phyloP scores from a whole-genome alignment of 2,329 filamentous ascomycete genomes.

The Botrytis galanthina region DNA sequence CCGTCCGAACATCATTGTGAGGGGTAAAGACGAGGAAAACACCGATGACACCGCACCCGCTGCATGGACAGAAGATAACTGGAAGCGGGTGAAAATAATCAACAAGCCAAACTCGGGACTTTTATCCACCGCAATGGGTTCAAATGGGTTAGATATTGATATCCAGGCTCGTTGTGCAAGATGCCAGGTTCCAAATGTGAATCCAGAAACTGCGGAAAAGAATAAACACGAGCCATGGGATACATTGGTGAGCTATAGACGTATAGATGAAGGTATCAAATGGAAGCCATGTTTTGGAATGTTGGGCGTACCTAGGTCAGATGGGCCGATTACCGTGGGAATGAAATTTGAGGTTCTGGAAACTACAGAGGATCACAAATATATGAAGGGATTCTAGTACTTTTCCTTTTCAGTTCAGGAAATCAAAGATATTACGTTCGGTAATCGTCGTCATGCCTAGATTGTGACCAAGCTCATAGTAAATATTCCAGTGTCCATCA shows the following conservation, averaged over 20 bases:
- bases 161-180: constrained; percentile 65
- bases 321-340: constrained; percentile 55
- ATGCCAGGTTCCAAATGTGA: constrained; percentile 68
- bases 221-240: constrained; percentile 52
- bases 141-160: constrained; percentile 45
- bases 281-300: constrained; percentile 68
- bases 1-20: constrained; percentile 61
- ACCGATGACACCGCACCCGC: constrained; percentile 35
- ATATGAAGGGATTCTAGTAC: constrained; percentile 41
- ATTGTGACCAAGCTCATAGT: not conserved
- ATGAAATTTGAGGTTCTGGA: constrained; percentile 57
- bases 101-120: constrained; percentile 6
- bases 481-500: not conserved
- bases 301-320: constrained; percentile 57
- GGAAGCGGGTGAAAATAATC: constrained; percentile 56
- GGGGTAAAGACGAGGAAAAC: constrained; percentile 43
- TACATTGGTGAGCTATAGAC: constrained; percentile 55
- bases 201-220: constrained; percentile 45
- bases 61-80: constrained; percentile 59
- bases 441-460: not conserved
- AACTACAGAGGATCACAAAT: constrained; percentile 56
- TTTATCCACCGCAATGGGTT: constrained; percentile 1
- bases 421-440: not conserved
- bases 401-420: not conserved
- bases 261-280: constrained; percentile 60